Evolutionary conservation across 108 stramenopile genomes (phyloP).

Genomic region (Parmales sp.): DNA sequence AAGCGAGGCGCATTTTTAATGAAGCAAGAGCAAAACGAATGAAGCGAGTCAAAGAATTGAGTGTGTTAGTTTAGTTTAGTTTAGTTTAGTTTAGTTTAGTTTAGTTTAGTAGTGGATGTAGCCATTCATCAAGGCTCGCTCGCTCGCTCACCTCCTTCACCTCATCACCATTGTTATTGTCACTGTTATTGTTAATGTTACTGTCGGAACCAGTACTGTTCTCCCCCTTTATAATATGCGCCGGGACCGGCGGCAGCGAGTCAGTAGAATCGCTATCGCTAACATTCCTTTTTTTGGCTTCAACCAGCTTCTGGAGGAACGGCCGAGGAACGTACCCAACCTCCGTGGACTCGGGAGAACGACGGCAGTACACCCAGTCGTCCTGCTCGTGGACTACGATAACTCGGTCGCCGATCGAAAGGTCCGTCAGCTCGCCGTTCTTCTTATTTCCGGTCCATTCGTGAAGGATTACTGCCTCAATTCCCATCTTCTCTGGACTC

Average conservation of each 20-base stretch:
- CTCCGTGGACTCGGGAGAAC: not conserved
- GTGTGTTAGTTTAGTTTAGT: no score
- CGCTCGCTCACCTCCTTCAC: not conserved
- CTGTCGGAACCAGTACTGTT: not conserved
- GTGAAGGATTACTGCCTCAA: not conserved
- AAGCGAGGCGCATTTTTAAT: not conserved
- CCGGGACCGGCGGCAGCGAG: not conserved
- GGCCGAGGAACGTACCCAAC: not conserved
- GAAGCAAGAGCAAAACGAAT: not conserved
- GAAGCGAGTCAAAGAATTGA: no score
- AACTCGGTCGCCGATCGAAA: not conserved
- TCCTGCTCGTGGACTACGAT: conserved; percentile 7
- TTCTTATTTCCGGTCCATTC: not conserved
- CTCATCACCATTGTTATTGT: not conserved
- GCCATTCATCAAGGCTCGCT: no score
- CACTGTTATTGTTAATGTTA: not conserved
- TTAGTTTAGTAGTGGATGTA: no score
- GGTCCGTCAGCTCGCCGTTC: not conserved
- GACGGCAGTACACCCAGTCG: conserved; percentile 9
- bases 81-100: no score
- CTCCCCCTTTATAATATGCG: not conserved
- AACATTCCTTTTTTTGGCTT: no score
- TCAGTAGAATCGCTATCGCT: not conserved
- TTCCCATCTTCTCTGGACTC: not conserved
- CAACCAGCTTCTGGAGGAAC: conserved; percentile 1